Conservation (phyloP, 2,329 filamentous ascomycete genomes). For the Colletotrichum salicis region DNA sequence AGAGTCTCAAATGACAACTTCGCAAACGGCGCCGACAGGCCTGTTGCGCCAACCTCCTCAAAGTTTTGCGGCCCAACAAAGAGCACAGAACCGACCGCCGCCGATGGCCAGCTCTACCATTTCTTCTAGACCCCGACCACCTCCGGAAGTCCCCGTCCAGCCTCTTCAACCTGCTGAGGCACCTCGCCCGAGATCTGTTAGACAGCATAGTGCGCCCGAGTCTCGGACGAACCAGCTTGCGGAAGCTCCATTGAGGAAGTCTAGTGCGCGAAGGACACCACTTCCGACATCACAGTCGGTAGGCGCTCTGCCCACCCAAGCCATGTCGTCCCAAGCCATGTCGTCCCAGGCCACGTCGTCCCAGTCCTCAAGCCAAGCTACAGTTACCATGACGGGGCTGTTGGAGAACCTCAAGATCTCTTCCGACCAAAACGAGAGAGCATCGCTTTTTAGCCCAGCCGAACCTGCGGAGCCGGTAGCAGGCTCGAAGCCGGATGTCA, state of each 20-base stretch:
- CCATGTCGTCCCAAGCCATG: slow-evolving; percentile 3
- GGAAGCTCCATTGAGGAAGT: slow-evolving; percentile 30
- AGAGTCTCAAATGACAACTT: slow-evolving; percentile 48
- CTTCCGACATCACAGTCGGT: slow-evolving; percentile 35
- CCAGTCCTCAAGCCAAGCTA: slow-evolving; percentile 25
- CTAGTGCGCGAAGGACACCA: slow-evolving; percentile 27
- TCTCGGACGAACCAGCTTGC: slow-evolving; percentile 22
- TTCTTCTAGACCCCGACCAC: slow-evolving; percentile 44
- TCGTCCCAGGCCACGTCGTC: slow-evolving; percentile 7
- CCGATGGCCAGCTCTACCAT: slow-evolving; percentile 40
- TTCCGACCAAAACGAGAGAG: slow-evolving; percentile 44
- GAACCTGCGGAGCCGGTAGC: slow-evolving; percentile 63
- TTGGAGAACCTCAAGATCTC: slow-evolving; percentile 40
- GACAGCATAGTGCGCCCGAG: slow-evolving; percentile 32
- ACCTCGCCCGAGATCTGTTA: slow-evolving; percentile 27
- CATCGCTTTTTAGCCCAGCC: slow-evolving; percentile 65
- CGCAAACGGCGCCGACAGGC: slow-evolving; percentile 51
- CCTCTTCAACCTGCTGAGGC: slow-evolving; percentile 20
- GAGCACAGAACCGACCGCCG: slow-evolving; percentile 63
- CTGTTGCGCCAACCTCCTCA: slow-evolving; percentile 67
- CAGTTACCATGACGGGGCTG: slow-evolving; percentile 28
- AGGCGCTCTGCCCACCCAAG: slow-evolving; percentile 27
- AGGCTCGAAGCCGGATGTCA: slow-evolving; percentile 66
- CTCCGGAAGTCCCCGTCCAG: slow-evolving; percentile 17
- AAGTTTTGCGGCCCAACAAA: slow-evolving; percentile 74